Base-by-base conservation (phyloP, 2,329 filamentous ascomycete species). In the Xylaria sp. region DNA sequence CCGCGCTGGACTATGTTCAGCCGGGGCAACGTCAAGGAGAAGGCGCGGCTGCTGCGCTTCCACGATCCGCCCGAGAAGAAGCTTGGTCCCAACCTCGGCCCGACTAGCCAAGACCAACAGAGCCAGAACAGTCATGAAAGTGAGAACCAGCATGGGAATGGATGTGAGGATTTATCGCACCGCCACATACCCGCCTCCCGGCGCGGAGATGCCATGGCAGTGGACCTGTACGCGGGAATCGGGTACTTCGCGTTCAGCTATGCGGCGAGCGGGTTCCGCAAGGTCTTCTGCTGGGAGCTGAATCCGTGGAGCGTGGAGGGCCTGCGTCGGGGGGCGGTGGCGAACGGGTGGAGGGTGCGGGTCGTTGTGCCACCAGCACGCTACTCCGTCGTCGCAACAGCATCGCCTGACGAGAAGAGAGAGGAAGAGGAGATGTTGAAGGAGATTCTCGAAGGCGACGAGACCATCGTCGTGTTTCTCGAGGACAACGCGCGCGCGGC, bases 1-100 rank as follows among this genome's bases (percentile, higher is more conserved):
- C 95, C 95, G 15, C 81, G 90, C 0, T 94, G 93, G 85, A 97
- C 94, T 31, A 97, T 97, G 94, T 98, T 98, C 79, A 94, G 91
- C 70, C 88, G 94, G 1, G 94, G 95, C 3, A 98, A 97, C 79
- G 84, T 97, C 67, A 92, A 90, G 59, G 95, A 98, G 80, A 98
- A 97, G 78, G 89, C 92, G 0, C 85, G 95, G 13, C 80, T 97
- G 1, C 80, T 97, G 4, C 78, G 76, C 0, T 89, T 89, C 72
- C 84, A 84, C 72, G 84, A 81, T n/a, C 1, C 60, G n/a, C 17
- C n/a, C 4, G 23, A 23, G 23, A 28, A 11, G 20, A 15, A 48
- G 5, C 6, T 23, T 5, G 44, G n/a, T 4, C 42, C 20, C n/a
- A 46, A 23, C 23, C 23, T 23, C 23, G 31, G 4, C 1, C 17